Percentiles rank a stretch among this genome's conserved stretches.
These are phyloP conservation scores for Entoloma clypeatum DNA, from an alignment of 1,284 basidiomycete genomes.

Conservation along the genomic window DNA sequence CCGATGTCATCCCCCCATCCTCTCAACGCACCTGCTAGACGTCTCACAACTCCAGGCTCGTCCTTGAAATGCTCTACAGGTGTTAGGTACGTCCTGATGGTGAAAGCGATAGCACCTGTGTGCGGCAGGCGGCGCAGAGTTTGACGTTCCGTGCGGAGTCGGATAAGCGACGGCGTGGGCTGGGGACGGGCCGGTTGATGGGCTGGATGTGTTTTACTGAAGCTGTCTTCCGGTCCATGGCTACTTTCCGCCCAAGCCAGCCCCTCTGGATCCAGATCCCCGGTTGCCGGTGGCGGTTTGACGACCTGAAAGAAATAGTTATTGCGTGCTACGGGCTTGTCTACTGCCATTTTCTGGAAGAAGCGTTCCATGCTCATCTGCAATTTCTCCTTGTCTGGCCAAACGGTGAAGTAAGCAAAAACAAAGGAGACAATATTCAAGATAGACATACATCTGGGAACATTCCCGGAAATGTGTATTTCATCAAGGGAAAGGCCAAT, in stretches of 20 bases:
- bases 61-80: slow-evolving; percentile 52
- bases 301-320: slow-evolving; percentile 69
- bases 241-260: slow-evolving; percentile 64
- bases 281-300: slow-evolving; percentile 26
- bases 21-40: slow-evolving; percentile 64
- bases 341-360: slow-evolving; percentile 60
- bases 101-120: slow-evolving; percentile 73
- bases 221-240: slow-evolving; percentile 62
- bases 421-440: slow-evolving; percentile 2
- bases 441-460: slow-evolving; percentile 60
- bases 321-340: slow-evolving; percentile 69
- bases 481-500: slow-evolving; percentile 69
- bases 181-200: slow-evolving; percentile 20
- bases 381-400: slow-evolving; percentile 59
- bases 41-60: slow-evolving; percentile 63
- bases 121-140: slow-evolving; percentile 64
- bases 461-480: slow-evolving; percentile 66
- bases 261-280: slow-evolving; percentile 55
- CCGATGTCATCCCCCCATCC: slow-evolving; percentile 69
- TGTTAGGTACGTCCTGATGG: slow-evolving; percentile 71
- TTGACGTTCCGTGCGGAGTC: slow-evolving; percentile 69
- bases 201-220: slow-evolving; percentile 34
- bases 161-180: slow-evolving; percentile 45
- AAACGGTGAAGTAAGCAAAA: background rate
- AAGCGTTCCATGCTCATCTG: slow-evolving; percentile 65